Conservation (phyloP, 768 basidiomycete species). For the Tubosaeta brunneosetosa region DNA sequence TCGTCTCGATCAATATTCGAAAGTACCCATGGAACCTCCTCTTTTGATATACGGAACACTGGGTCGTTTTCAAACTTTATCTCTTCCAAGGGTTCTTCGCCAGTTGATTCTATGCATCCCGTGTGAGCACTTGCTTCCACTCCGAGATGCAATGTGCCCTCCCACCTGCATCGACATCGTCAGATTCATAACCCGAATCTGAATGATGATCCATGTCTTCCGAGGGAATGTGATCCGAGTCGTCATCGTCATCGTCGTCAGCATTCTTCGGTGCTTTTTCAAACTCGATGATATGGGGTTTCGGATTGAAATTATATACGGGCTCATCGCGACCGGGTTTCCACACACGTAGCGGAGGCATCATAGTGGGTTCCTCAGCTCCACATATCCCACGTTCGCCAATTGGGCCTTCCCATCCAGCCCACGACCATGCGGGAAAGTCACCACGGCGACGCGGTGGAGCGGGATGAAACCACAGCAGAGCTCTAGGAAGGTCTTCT, state of each 20-base stretch:
- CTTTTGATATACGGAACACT: neutral
- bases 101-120: neutral
- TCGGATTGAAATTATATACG: constrained; percentile 8
- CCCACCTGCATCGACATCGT: neutral
- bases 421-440: constrained; percentile 8
- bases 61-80: neutral
- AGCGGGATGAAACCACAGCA: constrained; percentile 8
- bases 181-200: neutral
- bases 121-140: neutral
- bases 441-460: neutral
- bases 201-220: neutral
- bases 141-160: neutral
- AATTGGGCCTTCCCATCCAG: constrained; percentile 4
- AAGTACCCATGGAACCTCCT: neutral
- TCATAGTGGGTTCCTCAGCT: neutral
- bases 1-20: neutral
- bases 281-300: neutral
- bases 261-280: too few species aligned
- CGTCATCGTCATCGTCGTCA: neutral
- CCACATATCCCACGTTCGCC: neutral
- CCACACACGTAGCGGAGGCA: constrained; percentile 10
- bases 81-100: too few species aligned
- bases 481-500: constrained; percentile 5
- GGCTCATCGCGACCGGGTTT: constrained; percentile 3
- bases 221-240: neutral